Conservation (phyloP, 441 rosid genomes). For the Theobroma grandiflorum region DNA sequence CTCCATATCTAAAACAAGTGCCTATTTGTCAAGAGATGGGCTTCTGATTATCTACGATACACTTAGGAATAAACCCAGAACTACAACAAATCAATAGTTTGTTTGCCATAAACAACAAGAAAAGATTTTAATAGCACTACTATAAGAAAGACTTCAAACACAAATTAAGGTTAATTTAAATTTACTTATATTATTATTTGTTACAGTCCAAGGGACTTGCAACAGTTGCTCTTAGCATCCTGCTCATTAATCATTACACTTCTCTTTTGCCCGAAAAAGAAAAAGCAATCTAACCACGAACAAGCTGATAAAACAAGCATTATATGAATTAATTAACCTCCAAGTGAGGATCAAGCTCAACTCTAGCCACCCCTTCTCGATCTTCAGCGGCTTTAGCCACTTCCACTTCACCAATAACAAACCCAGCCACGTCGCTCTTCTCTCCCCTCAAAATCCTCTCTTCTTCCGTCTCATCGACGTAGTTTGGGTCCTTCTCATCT, state of each 20-base stretch:
- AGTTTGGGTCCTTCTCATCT: constrained; percentile 82
- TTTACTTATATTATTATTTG: too few species aligned
- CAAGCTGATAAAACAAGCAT: not conserved
- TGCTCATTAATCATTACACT: not conserved
- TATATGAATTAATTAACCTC: not conserved
- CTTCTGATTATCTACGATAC: too few species aligned
- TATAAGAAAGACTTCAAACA: too few species aligned
- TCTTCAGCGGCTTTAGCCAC: constrained; percentile 60
- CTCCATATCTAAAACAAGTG: too few species aligned
- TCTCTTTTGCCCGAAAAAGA: not conserved
- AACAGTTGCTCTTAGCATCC: not conserved
- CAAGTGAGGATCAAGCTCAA: constrained; percentile 63
- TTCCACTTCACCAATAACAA: constrained; percentile 63
- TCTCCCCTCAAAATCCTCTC: constrained; percentile 40
- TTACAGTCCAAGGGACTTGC: not conserved
- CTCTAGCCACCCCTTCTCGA: constrained; percentile 57
- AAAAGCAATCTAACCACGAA: not conserved
- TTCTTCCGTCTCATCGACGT: constrained; percentile 68
- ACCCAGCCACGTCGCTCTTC: constrained; percentile 46
- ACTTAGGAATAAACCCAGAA: too few species aligned
- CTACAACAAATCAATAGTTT: too few species aligned
- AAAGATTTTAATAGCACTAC: too few species aligned
- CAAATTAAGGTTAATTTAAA: too few species aligned
- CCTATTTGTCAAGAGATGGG: too few species aligned
- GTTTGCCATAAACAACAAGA: too few species aligned